Evolutionary conservation across 768 basidiomycete species (phyloP), one percentile per base, ranked within the genome.

Genomic region (Pleurotus platypus): DNA sequence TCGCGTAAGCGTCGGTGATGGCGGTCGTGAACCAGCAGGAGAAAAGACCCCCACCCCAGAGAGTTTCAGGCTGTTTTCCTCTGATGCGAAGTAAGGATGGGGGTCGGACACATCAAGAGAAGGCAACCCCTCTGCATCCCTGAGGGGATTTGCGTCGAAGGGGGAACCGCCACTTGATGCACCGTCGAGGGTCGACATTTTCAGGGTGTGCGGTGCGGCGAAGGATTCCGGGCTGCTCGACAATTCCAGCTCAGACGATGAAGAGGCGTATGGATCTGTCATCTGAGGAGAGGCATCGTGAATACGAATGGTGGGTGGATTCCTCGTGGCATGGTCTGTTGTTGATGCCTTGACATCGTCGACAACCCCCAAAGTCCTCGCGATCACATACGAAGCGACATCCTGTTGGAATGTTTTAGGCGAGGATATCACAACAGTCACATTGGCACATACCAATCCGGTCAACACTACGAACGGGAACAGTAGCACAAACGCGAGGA

Each of bases 321-420:
- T 30, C 49, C 74, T 68, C 6, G 77, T 76, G 24, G 70, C 62
- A 59, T 76, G 78, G 62, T 87, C 88, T 68, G 80, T 83, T 22
- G 88, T 90, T 11, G 87, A 86, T 0, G 89, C 87, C 66, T 85
- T 86, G 51, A 85, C 83, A 58, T 82, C 81, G 69, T 90, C 89
- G 60, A 89, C 80, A 54, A 90, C 79, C 35, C 90, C 90, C 50
- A 93, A 78, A 5, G 89, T 92, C 57, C 90, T 85, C 11, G 88
- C 91, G 66, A 93, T 89, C 57, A 85, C 83, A 63, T 92, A 93
- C 16, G 91, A 89, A 2, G 83, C 76, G 55, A 92, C 83, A 67
- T 93, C 90, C 90, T 92, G 64, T 51, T 20, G 13, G 49, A 20
- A 35, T 40, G 35, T 48, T 15, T 47, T 57, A 18, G 42, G 26